Evolutionary conservation across 768 basidiomycete species (phyloP), one percentile per base, ranked within the genome.

Genomic region (Antrodiella citrinella): DNA sequence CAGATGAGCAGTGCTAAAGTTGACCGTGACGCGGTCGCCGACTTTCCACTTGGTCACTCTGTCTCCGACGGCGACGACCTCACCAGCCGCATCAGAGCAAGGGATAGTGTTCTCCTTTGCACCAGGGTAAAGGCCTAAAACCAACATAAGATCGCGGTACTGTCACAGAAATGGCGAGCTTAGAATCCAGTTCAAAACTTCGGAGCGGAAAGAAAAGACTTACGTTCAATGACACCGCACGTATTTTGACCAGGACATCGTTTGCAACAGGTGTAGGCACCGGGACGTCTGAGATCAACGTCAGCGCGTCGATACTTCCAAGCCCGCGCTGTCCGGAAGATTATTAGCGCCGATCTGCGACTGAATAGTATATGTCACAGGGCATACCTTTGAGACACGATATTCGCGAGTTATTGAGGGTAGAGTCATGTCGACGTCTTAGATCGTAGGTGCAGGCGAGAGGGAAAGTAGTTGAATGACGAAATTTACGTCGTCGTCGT

Each of bases 11-110:
- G 66, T 44, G 3, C 69, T 58, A 50, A 81, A 78, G 59, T 79
- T 82, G 5, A 78, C 69, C 52, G 67, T 74, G 50, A 82, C 76
- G 24, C 76, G 74, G 51, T 80, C 78, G 15, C 80, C 77, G 2
- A 61, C 55, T 57, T 72, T 73, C 78, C 77, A 81, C 4, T 60
- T 65, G 23, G 63, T 74, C 42, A 69, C 68, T 2, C 64, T 63
- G 22, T 59, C 56, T 5, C 70, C 67, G 11, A 80, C 58, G 0
- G 74, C 68, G 24, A 80, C 61, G 45, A 82, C 66, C 54, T 81
- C 79, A 10, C 81, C 80, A 13, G 80, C 76, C 61, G 73, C 70
- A 55, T 83, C 80, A 0, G 80, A 72, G 52, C 55, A 24, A 3
- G 57, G 57, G 10, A 61, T 52, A 26, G 62, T 51, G 21, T 67